Percentiles rank a stretch among this genome's conserved stretches.
Evolutionary conservation across 257 asterid species (phyloP).

Genomic region (Solanum medicagineum): DNA sequence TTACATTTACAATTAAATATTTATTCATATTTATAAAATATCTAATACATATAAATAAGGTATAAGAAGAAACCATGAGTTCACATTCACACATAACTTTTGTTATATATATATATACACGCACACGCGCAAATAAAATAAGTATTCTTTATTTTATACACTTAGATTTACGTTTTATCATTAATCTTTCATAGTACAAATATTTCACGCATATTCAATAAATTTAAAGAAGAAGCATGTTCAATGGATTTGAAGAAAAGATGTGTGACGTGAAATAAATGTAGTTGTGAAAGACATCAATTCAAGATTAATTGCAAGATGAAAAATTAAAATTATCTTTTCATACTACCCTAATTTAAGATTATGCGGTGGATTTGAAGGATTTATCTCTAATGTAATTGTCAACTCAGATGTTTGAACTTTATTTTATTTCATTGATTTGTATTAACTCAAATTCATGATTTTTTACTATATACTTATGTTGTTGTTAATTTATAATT

Average conservation of each 20-base stretch:
- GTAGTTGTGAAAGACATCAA: not conserved
- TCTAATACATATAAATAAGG: not conserved
- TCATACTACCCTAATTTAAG: not conserved
- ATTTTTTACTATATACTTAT: too few relatives aligned
- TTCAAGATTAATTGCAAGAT: not conserved
- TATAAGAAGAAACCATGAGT: not conserved
- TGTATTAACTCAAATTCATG: too few relatives aligned
- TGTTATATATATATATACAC: too few relatives aligned
- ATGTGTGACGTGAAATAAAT: not conserved
- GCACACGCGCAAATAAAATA: too few relatives aligned
- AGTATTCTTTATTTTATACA: too few relatives aligned
- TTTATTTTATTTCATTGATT: too few relatives aligned
- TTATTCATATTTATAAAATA: not conserved
- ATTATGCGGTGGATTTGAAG: not conserved
- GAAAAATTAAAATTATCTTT: not conserved
- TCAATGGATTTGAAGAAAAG: not conserved
- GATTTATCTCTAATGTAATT: not conserved
- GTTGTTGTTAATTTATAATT: not conserved
- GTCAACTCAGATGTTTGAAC: not conserved
- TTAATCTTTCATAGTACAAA: too few relatives aligned
- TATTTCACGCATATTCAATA: too few relatives aligned
- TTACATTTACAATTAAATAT: not conserved
- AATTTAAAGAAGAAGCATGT: too few relatives aligned
- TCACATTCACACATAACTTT: not conserved
- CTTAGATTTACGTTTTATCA: too few relatives aligned